phyloP scores from a whole-genome alignment of 345 rosid species.

The Microthlaspi erraticum region DNA sequence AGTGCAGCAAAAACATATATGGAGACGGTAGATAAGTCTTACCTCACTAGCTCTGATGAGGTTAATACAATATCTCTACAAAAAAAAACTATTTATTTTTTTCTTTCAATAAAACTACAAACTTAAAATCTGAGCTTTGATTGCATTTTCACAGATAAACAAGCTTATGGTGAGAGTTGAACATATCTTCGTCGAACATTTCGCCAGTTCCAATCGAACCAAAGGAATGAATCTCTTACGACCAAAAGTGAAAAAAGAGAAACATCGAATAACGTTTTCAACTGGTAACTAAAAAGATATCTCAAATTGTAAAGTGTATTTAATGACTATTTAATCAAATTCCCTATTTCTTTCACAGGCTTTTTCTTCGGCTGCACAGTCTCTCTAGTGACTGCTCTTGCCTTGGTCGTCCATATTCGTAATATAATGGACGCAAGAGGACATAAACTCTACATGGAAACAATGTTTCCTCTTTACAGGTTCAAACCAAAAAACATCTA shows the following conservation, averaged over 20 bases:
- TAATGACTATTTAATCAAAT: background rate
- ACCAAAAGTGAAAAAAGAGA: slow-evolving; percentile 60
- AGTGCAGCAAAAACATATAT: slow-evolving; percentile 47
- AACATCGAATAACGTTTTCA: slow-evolving; percentile 60
- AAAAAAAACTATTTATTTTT: background rate
- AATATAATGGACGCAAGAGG: slow-evolving; percentile 42
- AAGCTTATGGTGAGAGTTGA: slow-evolving; percentile 65
- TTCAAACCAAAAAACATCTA: slow-evolving; percentile 29
- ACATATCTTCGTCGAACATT: slow-evolving; percentile 66
- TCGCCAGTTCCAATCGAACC: slow-evolving; percentile 57
- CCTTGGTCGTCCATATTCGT: slow-evolving; percentile 46
- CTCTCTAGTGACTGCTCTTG: slow-evolving; percentile 56
- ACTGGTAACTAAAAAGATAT: slow-evolving; percentile 47
- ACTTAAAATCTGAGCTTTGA: background rate
- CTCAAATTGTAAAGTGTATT: background rate
- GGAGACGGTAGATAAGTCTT: slow-evolving; percentile 55
- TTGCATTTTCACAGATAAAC: slow-evolving; percentile 43
- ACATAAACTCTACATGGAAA: slow-evolving; percentile 53
- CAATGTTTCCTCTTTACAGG: slow-evolving; percentile 72
- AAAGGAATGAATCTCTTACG: slow-evolving; percentile 66
- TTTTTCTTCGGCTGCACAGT: slow-evolving; percentile 62
- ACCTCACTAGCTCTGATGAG: slow-evolving; percentile 52
- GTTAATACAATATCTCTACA: slow-evolving; percentile 29
- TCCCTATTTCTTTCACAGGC: slow-evolving; percentile 45
- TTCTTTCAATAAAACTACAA: background rate